These are phyloP conservation scores for Nidularia sp. DNA, from an alignment of 768 basidiomycete species.

Conservation along the genomic window DNA sequence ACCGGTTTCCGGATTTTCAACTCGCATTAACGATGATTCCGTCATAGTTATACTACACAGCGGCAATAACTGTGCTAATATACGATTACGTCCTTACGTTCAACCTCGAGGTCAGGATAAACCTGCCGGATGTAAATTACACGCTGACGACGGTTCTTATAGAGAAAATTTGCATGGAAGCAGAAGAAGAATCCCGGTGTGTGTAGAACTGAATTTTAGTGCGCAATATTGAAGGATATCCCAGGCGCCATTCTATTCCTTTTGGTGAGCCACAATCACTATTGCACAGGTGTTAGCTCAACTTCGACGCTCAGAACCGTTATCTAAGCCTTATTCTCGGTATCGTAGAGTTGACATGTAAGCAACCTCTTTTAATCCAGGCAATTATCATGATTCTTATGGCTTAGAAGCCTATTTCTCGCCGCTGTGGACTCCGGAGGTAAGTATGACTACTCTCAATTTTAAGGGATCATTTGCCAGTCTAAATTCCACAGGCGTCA, in stretches of 20 bases:
- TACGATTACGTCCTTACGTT: constrained; percentile 14
- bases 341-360: constrained; percentile 8
- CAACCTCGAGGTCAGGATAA: constrained; percentile 6
- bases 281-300: neutral
- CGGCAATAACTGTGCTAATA: constrained; percentile 7
- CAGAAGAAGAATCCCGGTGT: constrained; percentile 1
- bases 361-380: neutral
- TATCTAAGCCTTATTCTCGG: constrained; percentile 11
- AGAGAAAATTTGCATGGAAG: constrained; percentile 14
- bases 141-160: neutral
- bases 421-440: constrained; percentile 4
- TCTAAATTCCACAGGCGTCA: neutral
- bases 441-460: neutral
- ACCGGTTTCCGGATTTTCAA: too few relatives aligned
- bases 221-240: neutral
- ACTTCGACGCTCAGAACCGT: constrained; percentile 7
- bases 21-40: neutral
- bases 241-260: constrained; percentile 11
- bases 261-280: constrained; percentile 3
- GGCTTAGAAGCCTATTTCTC: constrained; percentile 8
- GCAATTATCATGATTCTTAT: neutral
- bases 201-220: constrained; percentile 1
- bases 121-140: neutral
- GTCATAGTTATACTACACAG: constrained; percentile 4
- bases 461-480: neutral